A percentile compares a stretch with the other conserved stretches of the same genome.
Evolutionary conservation across 1,284 basidiomycete species (phyloP).

Genomic region (Heterobasidion annosum): DNA sequence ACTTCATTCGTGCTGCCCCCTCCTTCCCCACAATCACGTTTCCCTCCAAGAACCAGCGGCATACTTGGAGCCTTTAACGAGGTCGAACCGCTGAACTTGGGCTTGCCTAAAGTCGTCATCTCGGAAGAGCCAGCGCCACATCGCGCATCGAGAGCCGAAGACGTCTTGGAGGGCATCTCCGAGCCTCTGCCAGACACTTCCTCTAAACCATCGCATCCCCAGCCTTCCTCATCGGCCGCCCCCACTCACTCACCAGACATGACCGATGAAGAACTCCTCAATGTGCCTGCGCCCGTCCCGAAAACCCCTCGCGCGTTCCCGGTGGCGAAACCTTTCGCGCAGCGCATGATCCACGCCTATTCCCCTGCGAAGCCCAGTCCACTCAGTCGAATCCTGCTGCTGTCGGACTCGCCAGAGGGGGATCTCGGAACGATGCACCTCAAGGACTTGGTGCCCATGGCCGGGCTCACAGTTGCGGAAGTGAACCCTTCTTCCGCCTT

Average conservation of each 20-base stretch:
- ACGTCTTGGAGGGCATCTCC: background rate
- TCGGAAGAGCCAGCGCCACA: background rate
- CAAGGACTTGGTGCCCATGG: constrained; percentile 5
- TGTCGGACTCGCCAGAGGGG: constrained; percentile 47
- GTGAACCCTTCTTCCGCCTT: background rate
- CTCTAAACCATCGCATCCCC: background rate
- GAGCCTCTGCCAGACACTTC: background rate
- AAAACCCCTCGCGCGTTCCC: constrained; percentile 38
- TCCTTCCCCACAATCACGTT: constrained; percentile 54
- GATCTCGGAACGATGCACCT: constrained; percentile 13
- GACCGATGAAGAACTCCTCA: constrained; percentile 2
- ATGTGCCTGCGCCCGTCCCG: constrained; percentile 2
- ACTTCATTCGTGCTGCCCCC: constrained; percentile 65
- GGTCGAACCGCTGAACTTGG: background rate
- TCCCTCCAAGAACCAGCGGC: constrained; percentile 33
- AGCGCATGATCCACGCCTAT: constrained; percentile 67
- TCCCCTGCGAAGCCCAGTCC: constrained; percentile 71
- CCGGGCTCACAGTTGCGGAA: background rate
- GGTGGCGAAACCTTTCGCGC: constrained; percentile 56
- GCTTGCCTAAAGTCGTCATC: background rate
- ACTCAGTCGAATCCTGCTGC: constrained; percentile 63
- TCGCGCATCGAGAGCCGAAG: background rate
- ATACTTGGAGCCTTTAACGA: constrained; percentile 13
- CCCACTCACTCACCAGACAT: background rate
- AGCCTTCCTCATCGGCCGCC: background rate